phyloP scores from a whole-genome alignment of 1,139 yeast species.

The Debaryomyces sp. region DNA sequence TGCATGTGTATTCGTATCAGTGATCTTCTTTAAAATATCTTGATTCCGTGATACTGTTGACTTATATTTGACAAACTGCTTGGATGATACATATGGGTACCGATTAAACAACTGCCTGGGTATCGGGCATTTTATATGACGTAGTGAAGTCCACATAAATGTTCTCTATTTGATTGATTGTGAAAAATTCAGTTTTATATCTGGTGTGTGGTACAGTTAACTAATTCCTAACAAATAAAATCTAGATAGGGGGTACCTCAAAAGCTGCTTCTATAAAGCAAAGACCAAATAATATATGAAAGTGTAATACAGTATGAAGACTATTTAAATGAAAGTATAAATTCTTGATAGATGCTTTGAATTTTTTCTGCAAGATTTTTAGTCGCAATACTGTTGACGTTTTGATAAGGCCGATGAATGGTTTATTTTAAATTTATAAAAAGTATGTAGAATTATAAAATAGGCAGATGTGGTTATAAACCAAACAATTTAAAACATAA shows the following conservation, averaged over 20 bases:
- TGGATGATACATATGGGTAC: neutral
- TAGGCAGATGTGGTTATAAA: neutral
- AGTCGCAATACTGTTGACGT: neutral
- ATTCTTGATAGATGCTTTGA: neutral
- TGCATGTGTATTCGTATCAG: neutral
- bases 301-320: neutral
- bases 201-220: neutral
- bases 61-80: neutral
- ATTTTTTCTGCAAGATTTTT: neutral
- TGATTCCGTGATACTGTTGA: constrained; percentile 10
- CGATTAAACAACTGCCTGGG: neutral
- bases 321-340: neutral
- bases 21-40: constrained; percentile 5
- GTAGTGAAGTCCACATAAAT: neutral
- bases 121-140: neutral
- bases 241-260: neutral
- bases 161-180: neutral
- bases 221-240: neutral
- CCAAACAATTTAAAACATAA: neutral
- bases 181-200: neutral
- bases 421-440: neutral
- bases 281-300: neutral
- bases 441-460: constrained; percentile 1
- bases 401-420: neutral
- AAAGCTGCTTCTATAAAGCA: neutral